phyloP scores from a whole-genome alignment of 2,329 filamentous ascomycete genomes.

The Eutypella sp. region DNA sequence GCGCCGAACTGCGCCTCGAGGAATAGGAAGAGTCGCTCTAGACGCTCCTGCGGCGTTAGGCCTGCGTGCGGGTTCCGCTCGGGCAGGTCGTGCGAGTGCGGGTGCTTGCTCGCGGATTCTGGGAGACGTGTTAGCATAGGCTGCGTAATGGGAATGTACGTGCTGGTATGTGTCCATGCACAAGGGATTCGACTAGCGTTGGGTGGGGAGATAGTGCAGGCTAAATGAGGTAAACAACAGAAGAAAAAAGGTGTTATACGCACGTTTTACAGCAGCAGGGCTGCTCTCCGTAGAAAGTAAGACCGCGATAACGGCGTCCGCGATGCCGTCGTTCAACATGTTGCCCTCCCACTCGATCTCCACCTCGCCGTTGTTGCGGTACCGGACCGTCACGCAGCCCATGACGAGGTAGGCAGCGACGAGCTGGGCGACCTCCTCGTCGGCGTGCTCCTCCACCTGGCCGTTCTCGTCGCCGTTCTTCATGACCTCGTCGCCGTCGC shows the following conservation, averaged over 20 bases:
- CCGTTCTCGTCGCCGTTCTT: constrained; percentile 25
- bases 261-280: constrained; percentile 89
- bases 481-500: constrained; percentile 8
- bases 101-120: constrained; percentile 57
- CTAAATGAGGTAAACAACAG: constrained; percentile 15
- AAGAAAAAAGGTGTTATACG: constrained; percentile 25
- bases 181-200: too few species aligned
- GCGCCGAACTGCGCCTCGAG: constrained; percentile 93
- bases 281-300: constrained; percentile 89
- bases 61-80: constrained; percentile 69
- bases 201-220: constrained; percentile 16
- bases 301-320: constrained; percentile 93
- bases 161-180: too few species aligned
- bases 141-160: too few species aligned
- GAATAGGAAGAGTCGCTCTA: constrained; percentile 87
- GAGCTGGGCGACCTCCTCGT: constrained; percentile 57
- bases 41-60: constrained; percentile 66
- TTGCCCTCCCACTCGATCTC: constrained; percentile 98
- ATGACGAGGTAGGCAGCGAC: constrained; percentile 67
- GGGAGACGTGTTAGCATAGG: constrained; percentile 1
- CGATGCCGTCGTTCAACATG: constrained; percentile 94
- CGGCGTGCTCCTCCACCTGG: constrained; percentile 48
- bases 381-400: constrained; percentile 83
- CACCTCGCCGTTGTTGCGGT: constrained; percentile 70
- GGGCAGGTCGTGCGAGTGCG: constrained; percentile 46